A percentile compares a stretch with the other conserved stretches of the same genome.
phyloP scores from a whole-genome alignment of 306 rosid species.

The Mucuna pruriens region DNA sequence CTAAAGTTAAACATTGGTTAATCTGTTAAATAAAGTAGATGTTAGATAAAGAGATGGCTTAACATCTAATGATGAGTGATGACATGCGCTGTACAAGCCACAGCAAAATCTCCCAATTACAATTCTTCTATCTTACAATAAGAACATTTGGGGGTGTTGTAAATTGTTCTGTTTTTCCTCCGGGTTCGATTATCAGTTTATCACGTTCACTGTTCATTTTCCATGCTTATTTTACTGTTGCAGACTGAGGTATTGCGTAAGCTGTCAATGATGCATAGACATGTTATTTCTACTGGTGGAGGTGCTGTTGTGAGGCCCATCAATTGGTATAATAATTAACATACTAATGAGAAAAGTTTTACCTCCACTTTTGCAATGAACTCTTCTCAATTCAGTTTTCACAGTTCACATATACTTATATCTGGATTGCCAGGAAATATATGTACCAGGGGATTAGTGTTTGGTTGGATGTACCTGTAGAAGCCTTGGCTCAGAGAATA shows the following conservation, averaged over 20 bases:
- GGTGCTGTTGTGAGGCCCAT: conserved; percentile 79
- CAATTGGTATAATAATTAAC: conserved; percentile 64
- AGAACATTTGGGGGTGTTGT: neutral
- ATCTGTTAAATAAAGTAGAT: neutral
- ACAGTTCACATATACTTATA: neutral
- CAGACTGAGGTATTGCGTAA: conserved; percentile 71
- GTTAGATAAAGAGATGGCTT: neutral
- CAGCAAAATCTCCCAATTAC: neutral
- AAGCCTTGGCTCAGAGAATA: conserved; percentile 81
- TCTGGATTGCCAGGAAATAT: conserved; percentile 60
- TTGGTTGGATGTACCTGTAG: conserved; percentile 92
- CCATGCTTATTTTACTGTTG: conserved; percentile 31
- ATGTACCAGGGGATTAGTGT: conserved; percentile 79
- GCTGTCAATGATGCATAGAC: conserved; percentile 58
- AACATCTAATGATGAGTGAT: neutral
- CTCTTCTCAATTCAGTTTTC: neutral
- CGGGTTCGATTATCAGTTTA: conserved; percentile 1
- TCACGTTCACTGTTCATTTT: neutral
- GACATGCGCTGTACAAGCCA: neutral
- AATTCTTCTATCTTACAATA: neutral
- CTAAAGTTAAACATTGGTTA: neutral
- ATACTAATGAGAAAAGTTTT: neutral
- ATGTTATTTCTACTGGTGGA: conserved; percentile 88
- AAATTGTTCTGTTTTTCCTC: neutral
- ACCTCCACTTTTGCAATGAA: neutral